Conservation (phyloP, 805 yeast species). For the Phaffomyces opuntiae region DNA sequence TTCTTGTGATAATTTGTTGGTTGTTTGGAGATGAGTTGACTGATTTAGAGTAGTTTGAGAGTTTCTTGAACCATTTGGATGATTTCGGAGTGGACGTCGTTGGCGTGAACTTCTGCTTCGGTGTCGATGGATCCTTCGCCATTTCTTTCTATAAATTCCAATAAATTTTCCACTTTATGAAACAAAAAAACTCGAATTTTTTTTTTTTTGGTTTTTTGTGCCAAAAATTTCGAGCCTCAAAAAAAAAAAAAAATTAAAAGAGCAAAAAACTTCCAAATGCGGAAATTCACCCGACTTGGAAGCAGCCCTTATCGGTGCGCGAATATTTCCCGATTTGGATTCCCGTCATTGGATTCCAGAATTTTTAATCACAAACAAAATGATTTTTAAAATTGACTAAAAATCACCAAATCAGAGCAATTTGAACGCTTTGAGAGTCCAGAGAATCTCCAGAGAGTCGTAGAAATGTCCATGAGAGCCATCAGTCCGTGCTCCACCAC, state of each 20-base stretch:
- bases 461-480: too few species aligned
- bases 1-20: background rate
- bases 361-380: too few species aligned
- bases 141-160: background rate
- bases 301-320: background rate
- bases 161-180: too few species aligned
- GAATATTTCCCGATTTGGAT: background rate
- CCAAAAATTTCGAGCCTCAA: background rate
- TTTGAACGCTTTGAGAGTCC: too few species aligned
- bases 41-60: slow-evolving; percentile 5
- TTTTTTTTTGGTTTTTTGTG: too few species aligned
- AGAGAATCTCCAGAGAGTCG: too few species aligned
- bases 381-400: too few species aligned
- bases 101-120: background rate
- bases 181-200: too few species aligned
- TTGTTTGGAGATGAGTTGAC: slow-evolving; percentile 1
- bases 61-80: slow-evolving; percentile 18
- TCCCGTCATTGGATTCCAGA: too few species aligned
- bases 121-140: slow-evolving; percentile 2
- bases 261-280: background rate
- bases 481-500: background rate
- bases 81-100: background rate
- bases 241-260: background rate
- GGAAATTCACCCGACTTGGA: background rate
- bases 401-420: too few species aligned